Percentiles rank a stretch among this genome's conserved stretches.
Evolutionary conservation across 2,329 filamentous ascomycete species (phyloP).

Genomic region (Scedosporium dehoogii): DNA sequence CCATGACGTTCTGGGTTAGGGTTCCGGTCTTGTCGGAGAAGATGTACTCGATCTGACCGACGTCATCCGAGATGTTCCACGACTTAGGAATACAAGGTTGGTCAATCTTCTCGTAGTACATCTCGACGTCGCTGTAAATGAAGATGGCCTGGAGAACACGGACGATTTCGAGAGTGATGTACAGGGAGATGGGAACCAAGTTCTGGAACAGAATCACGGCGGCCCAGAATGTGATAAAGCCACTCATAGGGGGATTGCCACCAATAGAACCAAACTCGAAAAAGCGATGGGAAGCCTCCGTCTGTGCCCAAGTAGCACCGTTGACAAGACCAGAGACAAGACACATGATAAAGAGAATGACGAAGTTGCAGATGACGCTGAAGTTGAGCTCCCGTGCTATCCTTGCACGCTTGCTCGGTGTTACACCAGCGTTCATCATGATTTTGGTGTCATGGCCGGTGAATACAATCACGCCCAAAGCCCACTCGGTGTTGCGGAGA

Average conservation of each 20-base stretch:
- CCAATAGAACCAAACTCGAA: constrained; percentile 86
- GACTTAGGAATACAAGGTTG: constrained; percentile 95
- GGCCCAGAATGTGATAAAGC: constrained; percentile 96
- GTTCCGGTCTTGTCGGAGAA: constrained; percentile 98
- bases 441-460: constrained; percentile 90
- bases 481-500: constrained; percentile 91
- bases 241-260: constrained; percentile 63
- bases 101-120: constrained; percentile 94
- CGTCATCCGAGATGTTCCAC: constrained; percentile 97
- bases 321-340: constrained; percentile 76
- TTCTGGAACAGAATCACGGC: constrained; percentile 94
- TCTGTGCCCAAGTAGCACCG: constrained; percentile 69
- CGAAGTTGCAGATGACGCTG: constrained; percentile 95
- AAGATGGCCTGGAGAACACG: constrained; percentile 89
- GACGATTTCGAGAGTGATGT: constrained; percentile 94
- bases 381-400: constrained; percentile 92
- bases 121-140: constrained; percentile 90
- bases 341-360: constrained; percentile 83
- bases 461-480: constrained; percentile 89
- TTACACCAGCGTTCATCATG: constrained; percentile 96
- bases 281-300: constrained; percentile 62
- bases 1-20: constrained; percentile 97
- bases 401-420: constrained; percentile 83
- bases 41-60: constrained; percentile 98
- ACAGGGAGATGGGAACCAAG: constrained; percentile 94